phyloP scores from a whole-genome alignment of 345 rosid species.

The Reutealis trisperma region DNA sequence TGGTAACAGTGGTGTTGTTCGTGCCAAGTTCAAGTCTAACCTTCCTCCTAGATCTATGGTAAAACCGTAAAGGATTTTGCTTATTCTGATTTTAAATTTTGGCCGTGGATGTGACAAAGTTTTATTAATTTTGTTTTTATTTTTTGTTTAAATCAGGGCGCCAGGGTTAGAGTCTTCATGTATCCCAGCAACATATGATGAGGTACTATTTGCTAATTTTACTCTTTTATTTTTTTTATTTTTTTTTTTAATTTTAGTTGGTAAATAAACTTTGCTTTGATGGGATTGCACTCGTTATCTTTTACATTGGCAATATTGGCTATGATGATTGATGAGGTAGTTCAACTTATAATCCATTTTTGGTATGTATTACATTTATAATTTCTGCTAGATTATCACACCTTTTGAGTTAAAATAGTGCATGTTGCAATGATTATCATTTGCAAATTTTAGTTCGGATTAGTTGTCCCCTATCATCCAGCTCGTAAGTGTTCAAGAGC shows the following conservation, averaged over 20 bases:
- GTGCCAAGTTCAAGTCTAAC: conserved; percentile 32
- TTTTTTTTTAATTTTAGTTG: no score
- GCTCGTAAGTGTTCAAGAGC: neutral
- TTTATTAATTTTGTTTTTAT: neutral
- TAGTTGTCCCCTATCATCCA: no score
- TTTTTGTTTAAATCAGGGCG: conserved; percentile 38
- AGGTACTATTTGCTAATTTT: conserved; percentile 4
- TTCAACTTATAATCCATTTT: no score
- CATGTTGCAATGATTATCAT: no score
- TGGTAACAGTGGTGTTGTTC: conserved; percentile 31
- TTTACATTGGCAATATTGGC: neutral
- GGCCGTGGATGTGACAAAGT: neutral
- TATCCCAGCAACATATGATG: conserved; percentile 22
- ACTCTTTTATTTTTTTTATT: no score
- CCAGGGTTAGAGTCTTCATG: conserved; percentile 47
- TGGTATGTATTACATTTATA: no score
- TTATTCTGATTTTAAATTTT: neutral
- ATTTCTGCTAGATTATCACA: no score
- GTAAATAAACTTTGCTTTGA: no score
- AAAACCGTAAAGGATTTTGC: neutral
- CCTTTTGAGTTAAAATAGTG: no score
- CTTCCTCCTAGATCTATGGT: conserved; percentile 36
- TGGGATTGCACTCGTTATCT: no score
- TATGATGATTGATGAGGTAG: neutral
- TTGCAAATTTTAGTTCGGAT: no score